These are phyloP conservation scores for Erodium moschatum DNA, from an alignment of 441 rosid species.

Conservation along the genomic window DNA sequence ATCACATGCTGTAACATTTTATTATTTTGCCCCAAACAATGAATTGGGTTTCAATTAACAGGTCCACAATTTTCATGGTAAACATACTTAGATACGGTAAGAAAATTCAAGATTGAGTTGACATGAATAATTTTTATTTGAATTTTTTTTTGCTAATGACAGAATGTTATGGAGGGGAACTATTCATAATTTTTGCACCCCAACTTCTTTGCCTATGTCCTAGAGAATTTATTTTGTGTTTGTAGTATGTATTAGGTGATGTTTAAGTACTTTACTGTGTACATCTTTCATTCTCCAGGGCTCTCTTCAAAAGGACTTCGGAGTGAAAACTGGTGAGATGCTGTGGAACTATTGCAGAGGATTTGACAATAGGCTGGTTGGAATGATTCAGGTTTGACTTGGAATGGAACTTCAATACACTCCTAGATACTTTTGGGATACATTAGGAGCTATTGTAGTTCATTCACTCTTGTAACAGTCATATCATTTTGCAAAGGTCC, in stretches of 20 bases:
- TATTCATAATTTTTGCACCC: background rate
- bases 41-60: background rate
- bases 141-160: background rate
- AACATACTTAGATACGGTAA: background rate
- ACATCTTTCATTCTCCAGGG: slow-evolving; percentile 36
- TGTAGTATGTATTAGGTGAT: slow-evolving; percentile 5
- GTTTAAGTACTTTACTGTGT: slow-evolving; percentile 18
- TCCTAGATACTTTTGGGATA: slow-evolving; percentile 7
- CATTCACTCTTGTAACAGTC: slow-evolving; percentile 2
- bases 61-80: background rate
- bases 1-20: slow-evolving; percentile 13
- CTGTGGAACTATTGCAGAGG: slow-evolving; percentile 91
- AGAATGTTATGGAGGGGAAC: background rate
- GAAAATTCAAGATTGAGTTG: background rate
- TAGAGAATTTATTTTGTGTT: slow-evolving; percentile 11
- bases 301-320: slow-evolving; percentile 72
- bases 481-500: background rate
- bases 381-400: slow-evolving; percentile 56
- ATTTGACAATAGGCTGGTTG: slow-evolving; percentile 66
- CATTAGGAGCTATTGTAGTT: background rate
- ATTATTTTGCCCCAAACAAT: background rate
- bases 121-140: background rate
- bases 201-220: background rate
- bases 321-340: slow-evolving; percentile 91
- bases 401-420: background rate